A percentile compares a stretch with the other conserved stretches of the same genome.
These are phyloP conservation scores for Exophiala aquamarina DNA, from an alignment of 2,329 filamentous ascomycete species.

Conservation along the genomic window DNA sequence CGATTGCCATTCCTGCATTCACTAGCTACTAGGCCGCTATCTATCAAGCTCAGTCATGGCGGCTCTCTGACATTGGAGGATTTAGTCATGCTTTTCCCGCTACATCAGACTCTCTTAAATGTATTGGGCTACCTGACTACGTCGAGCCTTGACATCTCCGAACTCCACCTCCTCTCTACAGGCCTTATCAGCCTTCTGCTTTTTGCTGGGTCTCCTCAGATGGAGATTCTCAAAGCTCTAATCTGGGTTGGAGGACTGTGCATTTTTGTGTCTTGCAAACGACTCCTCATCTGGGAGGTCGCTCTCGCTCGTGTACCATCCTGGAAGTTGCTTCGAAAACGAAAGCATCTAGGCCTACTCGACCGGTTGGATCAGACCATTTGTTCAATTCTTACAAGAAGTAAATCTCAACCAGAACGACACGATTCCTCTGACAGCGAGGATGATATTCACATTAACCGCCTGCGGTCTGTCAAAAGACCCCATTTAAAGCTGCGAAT, in stretches of 20 bases:
- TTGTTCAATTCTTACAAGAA: constrained; percentile 10
- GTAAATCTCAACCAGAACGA: constrained; percentile 1
- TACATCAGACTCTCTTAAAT: constrained; percentile 75
- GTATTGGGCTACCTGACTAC: constrained; percentile 79
- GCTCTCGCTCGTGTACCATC: constrained; percentile 82
- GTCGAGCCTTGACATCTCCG: constrained; percentile 81
- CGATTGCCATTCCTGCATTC: not conserved
- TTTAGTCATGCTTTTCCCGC: constrained; percentile 70
- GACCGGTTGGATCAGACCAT: constrained; percentile 18
- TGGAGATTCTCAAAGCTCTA: constrained; percentile 78
- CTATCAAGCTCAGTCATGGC: constrained; percentile 11
- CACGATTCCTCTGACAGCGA: constrained; percentile 16
- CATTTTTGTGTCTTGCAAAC: constrained; percentile 70
- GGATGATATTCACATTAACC: constrained; percentile 1
- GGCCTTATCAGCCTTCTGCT: constrained; percentile 79
- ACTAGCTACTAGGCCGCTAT: constrained; percentile 6
- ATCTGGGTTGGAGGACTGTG: constrained; percentile 81
- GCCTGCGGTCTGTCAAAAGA: not conserved
- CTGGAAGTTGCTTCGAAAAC: constrained; percentile 67
- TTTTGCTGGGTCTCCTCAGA: constrained; percentile 77
- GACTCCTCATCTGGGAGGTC: constrained; percentile 79
- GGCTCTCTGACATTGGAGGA: constrained; percentile 54
- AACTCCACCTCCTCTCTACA: constrained; percentile 82
- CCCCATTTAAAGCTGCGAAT: constrained; percentile 13
- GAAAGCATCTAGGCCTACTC: constrained; percentile 10